Conservation (phyloP, 345 rosid genomes). For the Camelina sativa region DNA sequence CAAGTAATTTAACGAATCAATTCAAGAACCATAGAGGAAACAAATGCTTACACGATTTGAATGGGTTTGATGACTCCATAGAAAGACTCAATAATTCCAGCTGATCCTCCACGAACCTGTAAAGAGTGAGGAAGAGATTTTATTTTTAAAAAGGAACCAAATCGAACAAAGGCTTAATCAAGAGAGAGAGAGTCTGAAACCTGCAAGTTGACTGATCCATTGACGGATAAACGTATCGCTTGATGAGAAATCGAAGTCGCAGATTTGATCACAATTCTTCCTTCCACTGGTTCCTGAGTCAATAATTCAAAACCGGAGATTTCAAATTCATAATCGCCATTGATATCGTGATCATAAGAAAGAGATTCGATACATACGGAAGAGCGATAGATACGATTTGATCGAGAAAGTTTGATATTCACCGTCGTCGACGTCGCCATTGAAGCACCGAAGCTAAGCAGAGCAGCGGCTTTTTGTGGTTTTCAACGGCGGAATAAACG, state of each 20-base stretch:
- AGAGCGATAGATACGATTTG: constrained; percentile 72
- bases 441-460: constrained; percentile 27
- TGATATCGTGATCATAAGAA: neutral
- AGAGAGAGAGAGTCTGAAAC: constrained; percentile 38
- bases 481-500: constrained; percentile 15
- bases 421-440: constrained; percentile 51
- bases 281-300: constrained; percentile 70
- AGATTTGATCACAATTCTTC: constrained; percentile 72
- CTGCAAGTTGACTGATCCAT: constrained; percentile 82
- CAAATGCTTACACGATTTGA: constrained; percentile 55
- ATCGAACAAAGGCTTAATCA: constrained; percentile 2
- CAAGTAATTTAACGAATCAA: neutral
- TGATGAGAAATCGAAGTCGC: constrained; percentile 73
- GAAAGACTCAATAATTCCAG: constrained; percentile 81
- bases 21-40: neutral
- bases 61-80: constrained; percentile 86
- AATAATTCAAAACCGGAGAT: neutral
- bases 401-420: constrained; percentile 65
- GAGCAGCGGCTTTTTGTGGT: neutral
- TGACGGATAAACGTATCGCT: constrained; percentile 66
- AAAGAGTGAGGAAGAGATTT: neutral
- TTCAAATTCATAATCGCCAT: constrained; percentile 1
- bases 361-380: constrained; percentile 50
- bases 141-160: neutral
- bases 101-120: constrained; percentile 91